A percentile compares a stretch with the other conserved stretches of the same genome.
Evolutionary conservation across 140 eudicot species (phyloP).

Genomic region (Erigeron philadelphicus): DNA sequence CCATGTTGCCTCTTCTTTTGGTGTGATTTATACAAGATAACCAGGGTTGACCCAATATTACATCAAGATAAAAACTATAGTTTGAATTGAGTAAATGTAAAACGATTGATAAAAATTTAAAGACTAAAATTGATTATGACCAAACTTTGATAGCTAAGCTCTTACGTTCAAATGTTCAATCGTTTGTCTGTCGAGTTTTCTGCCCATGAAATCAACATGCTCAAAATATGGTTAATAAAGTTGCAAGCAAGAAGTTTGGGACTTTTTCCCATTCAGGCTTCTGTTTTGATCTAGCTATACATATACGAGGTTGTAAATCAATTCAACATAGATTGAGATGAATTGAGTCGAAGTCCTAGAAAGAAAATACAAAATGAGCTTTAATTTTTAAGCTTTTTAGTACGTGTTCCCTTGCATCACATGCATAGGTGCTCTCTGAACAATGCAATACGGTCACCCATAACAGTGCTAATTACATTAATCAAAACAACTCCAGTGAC

Average conservation of each 20-base stretch:
- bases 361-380: background rate
- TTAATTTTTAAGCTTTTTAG: background rate
- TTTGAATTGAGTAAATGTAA: too few relatives aligned
- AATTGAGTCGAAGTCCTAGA: background rate
- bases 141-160: too few relatives aligned
- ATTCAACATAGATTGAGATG: background rate
- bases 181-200: background rate
- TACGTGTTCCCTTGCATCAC: too few relatives aligned
- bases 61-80: too few relatives aligned
- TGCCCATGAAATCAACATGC: background rate
- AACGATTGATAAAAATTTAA: too few relatives aligned
- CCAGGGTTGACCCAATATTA: too few relatives aligned
- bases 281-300: background rate
- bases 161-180: background rate
- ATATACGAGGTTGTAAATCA: background rate
- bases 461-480: too few relatives aligned
- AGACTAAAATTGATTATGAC: too few relatives aligned
- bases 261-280: background rate
- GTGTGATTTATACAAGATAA: too few relatives aligned
- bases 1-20: too few relatives aligned
- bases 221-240: background rate
- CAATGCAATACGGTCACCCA: background rate
- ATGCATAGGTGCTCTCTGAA: too few relatives aligned
- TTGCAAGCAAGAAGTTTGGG: background rate
- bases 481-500: slow-evolving; percentile 14